These are phyloP conservation scores for Cyclotella baltica DNA, from an alignment of 108 stramenopile species.

Conservation along the genomic window DNA sequence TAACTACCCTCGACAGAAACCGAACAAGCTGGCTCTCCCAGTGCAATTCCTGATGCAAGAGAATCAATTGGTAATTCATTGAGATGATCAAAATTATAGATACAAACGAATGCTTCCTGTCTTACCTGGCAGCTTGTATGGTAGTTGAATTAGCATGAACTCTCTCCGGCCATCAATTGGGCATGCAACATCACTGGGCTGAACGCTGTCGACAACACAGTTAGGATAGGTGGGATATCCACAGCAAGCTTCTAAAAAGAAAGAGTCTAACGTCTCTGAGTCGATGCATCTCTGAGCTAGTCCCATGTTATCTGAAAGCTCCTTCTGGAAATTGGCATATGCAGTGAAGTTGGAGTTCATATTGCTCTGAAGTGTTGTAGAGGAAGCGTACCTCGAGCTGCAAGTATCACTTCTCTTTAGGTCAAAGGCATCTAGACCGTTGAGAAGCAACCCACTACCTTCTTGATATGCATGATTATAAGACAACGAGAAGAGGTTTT, in stretches of 20 bases:
- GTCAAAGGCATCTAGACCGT: slow-evolving; percentile 57
- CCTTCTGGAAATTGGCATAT: slow-evolving; percentile 42
- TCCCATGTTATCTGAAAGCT: slow-evolving; percentile 35
- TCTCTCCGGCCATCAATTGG: slow-evolving; percentile 51
- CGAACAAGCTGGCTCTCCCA: slow-evolving; percentile 36
- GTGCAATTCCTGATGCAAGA: slow-evolving; percentile 13
- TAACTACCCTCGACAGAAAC: slow-evolving; percentile 37
- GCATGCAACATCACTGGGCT: slow-evolving; percentile 18
- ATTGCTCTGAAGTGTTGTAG: slow-evolving; percentile 45
- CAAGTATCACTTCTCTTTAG: slow-evolving; percentile 53
- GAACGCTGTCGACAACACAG: slow-evolving; percentile 11
- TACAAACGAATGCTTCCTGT: background rate
- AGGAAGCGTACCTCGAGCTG: slow-evolving; percentile 36
- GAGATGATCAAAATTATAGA: background rate
- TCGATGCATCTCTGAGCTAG: slow-evolving; percentile 50
- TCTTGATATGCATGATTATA: slow-evolving; percentile 67
- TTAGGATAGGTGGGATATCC: slow-evolving; percentile 43
- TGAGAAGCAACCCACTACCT: slow-evolving; percentile 49
- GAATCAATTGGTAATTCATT: background rate
- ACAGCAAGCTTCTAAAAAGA: slow-evolving; percentile 52
- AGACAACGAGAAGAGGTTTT: slow-evolving; percentile 54
- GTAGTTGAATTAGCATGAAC: slow-evolving; percentile 36
- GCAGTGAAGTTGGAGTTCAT: slow-evolving; percentile 45
- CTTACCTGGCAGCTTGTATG: slow-evolving; percentile 46
- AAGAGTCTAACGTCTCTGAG: slow-evolving; percentile 24